Conservation (phyloP, 768 basidiomycete genomes). For the Termitomyces sp. region DNA sequence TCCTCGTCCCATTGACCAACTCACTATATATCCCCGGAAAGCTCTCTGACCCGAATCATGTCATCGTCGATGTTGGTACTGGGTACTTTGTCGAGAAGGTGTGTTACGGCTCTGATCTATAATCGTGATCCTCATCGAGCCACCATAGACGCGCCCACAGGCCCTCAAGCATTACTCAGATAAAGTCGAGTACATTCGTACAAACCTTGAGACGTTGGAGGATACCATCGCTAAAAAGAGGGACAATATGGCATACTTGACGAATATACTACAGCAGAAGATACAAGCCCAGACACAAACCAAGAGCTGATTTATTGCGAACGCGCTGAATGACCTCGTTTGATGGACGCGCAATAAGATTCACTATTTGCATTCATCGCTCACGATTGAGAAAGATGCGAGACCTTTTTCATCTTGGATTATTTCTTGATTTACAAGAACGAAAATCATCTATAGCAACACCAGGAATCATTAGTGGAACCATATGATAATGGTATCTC, state of each 20-base stretch:
- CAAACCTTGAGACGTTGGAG: constrained; percentile 83
- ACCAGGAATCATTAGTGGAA: not conserved
- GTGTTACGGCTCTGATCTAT: constrained; percentile 10
- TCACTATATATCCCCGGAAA: constrained; percentile 95
- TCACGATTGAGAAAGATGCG: not conserved
- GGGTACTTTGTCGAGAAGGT: constrained; percentile 98
- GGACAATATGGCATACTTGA: constrained; percentile 77
- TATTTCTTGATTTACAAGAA: not conserved
- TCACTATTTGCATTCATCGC: not conserved
- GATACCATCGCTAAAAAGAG: constrained; percentile 89
- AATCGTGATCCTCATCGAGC: not conserved
- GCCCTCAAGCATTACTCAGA: constrained; percentile 76
- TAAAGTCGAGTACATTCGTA: constrained; percentile 79
- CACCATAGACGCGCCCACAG: constrained; percentile 69
- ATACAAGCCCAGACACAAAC: constrained; percentile 32
- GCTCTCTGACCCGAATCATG: constrained; percentile 76
- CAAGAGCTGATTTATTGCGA: constrained; percentile 10
- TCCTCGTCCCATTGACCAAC: constrained; percentile 90
- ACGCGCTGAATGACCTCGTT: not conserved
- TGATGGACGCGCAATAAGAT: not conserved
- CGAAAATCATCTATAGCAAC: not conserved
- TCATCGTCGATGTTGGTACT: constrained; percentile 94
- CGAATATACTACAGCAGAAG: constrained; percentile 69
- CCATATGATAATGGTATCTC: not conserved
- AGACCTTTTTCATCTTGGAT: not conserved